These are phyloP conservation scores for Arthroderma sp. DNA, from an alignment of 2,329 filamentous ascomycete species.

Conservation along the genomic window DNA sequence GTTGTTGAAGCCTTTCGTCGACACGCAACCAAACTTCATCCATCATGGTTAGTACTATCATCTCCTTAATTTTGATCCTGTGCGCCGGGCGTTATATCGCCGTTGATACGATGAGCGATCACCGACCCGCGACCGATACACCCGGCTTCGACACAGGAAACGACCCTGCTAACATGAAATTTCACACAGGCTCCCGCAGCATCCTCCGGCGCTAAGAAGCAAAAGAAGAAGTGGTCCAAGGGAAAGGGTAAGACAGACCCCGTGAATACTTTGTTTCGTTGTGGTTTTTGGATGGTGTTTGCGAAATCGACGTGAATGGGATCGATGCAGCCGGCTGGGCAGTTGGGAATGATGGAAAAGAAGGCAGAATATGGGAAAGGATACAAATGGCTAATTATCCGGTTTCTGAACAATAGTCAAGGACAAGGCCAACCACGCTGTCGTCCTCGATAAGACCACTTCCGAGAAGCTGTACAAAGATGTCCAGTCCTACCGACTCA, in stretches of 20 bases:
- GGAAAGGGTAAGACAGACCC: conserved; percentile 37
- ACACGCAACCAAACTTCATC: conserved; percentile 23
- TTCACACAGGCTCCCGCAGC: conserved; percentile 32
- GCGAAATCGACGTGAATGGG: too few relatives aligned
- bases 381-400: conserved; percentile 12
- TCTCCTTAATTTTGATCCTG: not conserved
- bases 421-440: conserved; percentile 99
- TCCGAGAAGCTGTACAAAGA: conserved; percentile 99
- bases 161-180: not conserved
- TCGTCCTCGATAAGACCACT: conserved; percentile 95
- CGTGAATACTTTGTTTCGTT: not conserved
- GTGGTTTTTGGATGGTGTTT: too few relatives aligned
- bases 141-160: too few relatives aligned
- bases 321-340: too few relatives aligned
- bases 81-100: not conserved
- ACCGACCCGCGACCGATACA: too few relatives aligned
- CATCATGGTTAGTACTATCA: conserved; percentile 24
- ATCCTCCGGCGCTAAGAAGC: conserved; percentile 37
- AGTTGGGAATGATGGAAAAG: too few relatives aligned
- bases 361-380: too few relatives aligned
- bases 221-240: conserved; percentile 47
- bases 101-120: too few relatives aligned
- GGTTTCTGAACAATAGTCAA: conserved; percentile 57
- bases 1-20: conserved; percentile 18
- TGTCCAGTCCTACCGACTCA: conserved; percentile 98